phyloP scores from a whole-genome alignment of 2,329 filamentous ascomycete species.

The Dothideomycetes sp. region DNA sequence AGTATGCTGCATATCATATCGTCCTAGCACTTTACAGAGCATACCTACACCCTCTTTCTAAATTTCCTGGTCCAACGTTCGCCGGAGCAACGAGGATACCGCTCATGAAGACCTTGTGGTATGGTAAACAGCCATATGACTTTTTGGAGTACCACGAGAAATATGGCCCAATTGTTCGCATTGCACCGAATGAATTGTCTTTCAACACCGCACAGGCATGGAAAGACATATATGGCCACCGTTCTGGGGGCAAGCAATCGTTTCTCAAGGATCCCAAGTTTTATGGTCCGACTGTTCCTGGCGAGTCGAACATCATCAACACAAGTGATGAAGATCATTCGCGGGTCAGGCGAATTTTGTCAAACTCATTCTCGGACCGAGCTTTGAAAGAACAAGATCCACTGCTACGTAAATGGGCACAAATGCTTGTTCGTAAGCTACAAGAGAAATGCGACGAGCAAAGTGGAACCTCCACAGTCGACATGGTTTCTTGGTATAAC shows the following conservation, averaged over 20 bases:
- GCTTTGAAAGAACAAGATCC: slow-evolving; percentile 33
- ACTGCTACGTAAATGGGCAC: slow-evolving; percentile 31
- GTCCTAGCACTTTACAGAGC: too few species aligned
- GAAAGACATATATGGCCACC: slow-evolving; percentile 29
- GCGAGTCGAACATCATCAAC: slow-evolving; percentile 23
- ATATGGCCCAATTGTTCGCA: slow-evolving; percentile 39
- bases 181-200: slow-evolving; percentile 39
- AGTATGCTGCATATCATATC: too few species aligned
- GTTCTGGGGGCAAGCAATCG: not conserved
- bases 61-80: too few species aligned
- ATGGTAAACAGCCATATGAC: not conserved
- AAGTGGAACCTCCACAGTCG: slow-evolving; percentile 44
- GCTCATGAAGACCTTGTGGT: too few species aligned
- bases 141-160: slow-evolving; percentile 22
- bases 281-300: slow-evolving; percentile 33
- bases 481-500: slow-evolving; percentile 38
- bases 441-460: slow-evolving; percentile 35
- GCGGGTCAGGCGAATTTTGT: slow-evolving; percentile 27
- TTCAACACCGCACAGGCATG: slow-evolving; percentile 33
- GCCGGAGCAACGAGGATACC: too few species aligned
- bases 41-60: too few species aligned
- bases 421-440: slow-evolving; percentile 29
- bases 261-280: slow-evolving; percentile 32
- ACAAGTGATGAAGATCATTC: slow-evolving; percentile 25
- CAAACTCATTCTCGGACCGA: slow-evolving; percentile 34